Evolutionary conservation across 306 rosid species (phyloP).

Genomic region (Albizia julibrissin): DNA sequence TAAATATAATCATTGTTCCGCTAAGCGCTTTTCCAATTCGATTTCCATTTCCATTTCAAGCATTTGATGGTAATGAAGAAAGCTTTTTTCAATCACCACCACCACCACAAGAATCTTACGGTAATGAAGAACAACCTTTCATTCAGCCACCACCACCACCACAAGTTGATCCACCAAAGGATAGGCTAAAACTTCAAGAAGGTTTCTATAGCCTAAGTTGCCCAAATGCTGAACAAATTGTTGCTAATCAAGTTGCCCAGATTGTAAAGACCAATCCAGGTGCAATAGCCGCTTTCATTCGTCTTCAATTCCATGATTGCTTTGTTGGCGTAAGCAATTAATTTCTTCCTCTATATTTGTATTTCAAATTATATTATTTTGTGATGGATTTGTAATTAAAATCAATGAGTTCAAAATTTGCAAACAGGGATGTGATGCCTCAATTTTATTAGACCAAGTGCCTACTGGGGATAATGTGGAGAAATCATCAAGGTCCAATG

Average conservation of each 20-base stretch:
- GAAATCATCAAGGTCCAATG: slow-evolving; percentile 24
- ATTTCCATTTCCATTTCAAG: too few relatives aligned
- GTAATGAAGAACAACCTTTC: not conserved
- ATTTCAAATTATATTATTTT: too few relatives aligned
- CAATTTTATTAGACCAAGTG: too few relatives aligned
- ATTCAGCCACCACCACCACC: not conserved
- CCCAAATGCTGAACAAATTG: slow-evolving; percentile 54
- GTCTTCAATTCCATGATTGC: slow-evolving; percentile 82
- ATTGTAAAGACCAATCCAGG: slow-evolving; percentile 22
- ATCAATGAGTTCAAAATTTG: too few relatives aligned
- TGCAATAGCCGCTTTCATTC: slow-evolving; percentile 44
- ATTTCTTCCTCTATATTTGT: not conserved
- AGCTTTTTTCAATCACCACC: too few relatives aligned
- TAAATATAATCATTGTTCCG: too few relatives aligned
- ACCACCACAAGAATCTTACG: too few relatives aligned
- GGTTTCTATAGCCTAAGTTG: slow-evolving; percentile 47
- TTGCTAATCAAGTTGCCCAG: slow-evolving; percentile 8
- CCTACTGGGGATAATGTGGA: too few relatives aligned
- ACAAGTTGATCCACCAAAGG: not conserved
- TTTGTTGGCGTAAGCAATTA: slow-evolving; percentile 58
- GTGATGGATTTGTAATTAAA: too few relatives aligned
- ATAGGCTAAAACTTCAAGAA: not conserved
- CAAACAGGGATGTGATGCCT: too few relatives aligned
- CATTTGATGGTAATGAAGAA: too few relatives aligned
- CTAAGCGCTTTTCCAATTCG: too few relatives aligned